These are phyloP conservation scores for Alternaria hordeiaustralica DNA, from an alignment of 2,329 filamentous ascomycete species.

Conservation along the genomic window DNA sequence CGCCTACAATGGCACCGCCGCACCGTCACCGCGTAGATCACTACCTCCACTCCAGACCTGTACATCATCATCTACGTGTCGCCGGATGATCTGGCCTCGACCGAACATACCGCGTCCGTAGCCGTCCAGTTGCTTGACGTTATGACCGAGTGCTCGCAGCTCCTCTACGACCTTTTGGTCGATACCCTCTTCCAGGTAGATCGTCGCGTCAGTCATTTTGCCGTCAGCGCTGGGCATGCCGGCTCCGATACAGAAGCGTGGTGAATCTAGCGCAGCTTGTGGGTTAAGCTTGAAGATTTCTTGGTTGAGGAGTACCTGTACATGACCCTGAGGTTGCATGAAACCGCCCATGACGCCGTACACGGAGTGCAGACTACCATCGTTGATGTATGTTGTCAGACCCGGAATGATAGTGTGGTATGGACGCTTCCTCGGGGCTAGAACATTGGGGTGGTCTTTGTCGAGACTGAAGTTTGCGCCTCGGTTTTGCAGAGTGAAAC, in stretches of 20 bases:
- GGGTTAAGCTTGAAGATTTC: slow-evolving; percentile 80
- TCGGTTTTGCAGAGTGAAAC: slow-evolving; percentile 94
- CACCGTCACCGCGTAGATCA: slow-evolving; percentile 85
- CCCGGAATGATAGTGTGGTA: slow-evolving; percentile 99
- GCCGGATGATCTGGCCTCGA: slow-evolving; percentile 83
- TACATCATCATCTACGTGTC: slow-evolving; percentile 75
- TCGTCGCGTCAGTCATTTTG: slow-evolving; percentile 65
- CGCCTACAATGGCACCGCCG: slow-evolving; percentile 59
- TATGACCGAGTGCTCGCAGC: slow-evolving; percentile 73
- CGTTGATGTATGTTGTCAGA: slow-evolving; percentile 78
- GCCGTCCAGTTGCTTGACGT: slow-evolving; percentile 71
- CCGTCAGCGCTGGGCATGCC: slow-evolving; percentile 68
- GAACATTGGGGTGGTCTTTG: slow-evolving; percentile 75
- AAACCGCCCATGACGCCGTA: slow-evolving; percentile 98
- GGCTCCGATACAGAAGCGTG: slow-evolving; percentile 85
- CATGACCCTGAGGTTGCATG: slow-evolving; percentile 97
- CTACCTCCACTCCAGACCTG: slow-evolving; percentile 87
- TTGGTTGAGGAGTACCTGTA: slow-evolving; percentile 92
- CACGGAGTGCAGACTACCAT: slow-evolving; percentile 78
- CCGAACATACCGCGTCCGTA: slow-evolving; percentile 76
- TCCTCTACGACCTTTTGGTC: slow-evolving; percentile 69
- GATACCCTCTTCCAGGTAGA: slow-evolving; percentile 86
- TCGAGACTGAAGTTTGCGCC: slow-evolving; percentile 83
- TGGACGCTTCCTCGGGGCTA: slow-evolving; percentile 83
- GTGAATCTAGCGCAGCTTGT: slow-evolving; percentile 88